Evolutionary conservation across 129 eudicot genomes (phyloP), one percentile per base, ranked within the genome.

Genomic region (Helianthus annuus): DNA sequence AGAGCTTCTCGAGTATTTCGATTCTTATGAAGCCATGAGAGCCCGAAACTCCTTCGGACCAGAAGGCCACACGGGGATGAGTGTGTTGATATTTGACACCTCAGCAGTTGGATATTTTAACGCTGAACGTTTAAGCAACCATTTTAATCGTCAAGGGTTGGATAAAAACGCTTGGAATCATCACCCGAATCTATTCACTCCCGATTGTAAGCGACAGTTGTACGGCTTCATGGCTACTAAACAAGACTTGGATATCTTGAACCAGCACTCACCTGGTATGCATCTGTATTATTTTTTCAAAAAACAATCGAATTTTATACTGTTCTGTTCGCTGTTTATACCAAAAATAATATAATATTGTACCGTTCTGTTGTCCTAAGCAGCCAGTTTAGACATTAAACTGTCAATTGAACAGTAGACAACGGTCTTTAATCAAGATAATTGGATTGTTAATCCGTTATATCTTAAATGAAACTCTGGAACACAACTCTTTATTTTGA

Each of bases 51-150:
- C 97, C 4, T 95, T 88, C 68, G 99, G 99, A 42, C 97, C 99
- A 34, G 86, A 86, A 66, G 99, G 99, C 51, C 99, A 95, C 56
- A 87, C 88, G 6, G 99, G 97, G 58, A 86, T 95, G 76, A 90
- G 96, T 80, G 76, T 86, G 24, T 46, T 95, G 67, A 84, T 90
- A 51, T 95, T 95, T 71, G 99, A 95, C 76, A 71, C 89, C 38
- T 80, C 97, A 9, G 89, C 94, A 0, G 81, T 90, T 22, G 97
- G 99, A 39, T 90, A 74, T 52, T 34, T 78, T 39, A 96, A 88
- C 79, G 99, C 99, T 11, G 97, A 88, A 45, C 89, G 99, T 40
- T 75, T 94, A 1, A 77, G 89, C 63, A 85, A 84, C 70, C 88
- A 88, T 69, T 94, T 94, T 14, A 79, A 75, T 58, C 82, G 82